Evolutionary conservation across 352 stramenopile genomes (phyloP).

Genomic region (Aphanomyces invadans): DNA sequence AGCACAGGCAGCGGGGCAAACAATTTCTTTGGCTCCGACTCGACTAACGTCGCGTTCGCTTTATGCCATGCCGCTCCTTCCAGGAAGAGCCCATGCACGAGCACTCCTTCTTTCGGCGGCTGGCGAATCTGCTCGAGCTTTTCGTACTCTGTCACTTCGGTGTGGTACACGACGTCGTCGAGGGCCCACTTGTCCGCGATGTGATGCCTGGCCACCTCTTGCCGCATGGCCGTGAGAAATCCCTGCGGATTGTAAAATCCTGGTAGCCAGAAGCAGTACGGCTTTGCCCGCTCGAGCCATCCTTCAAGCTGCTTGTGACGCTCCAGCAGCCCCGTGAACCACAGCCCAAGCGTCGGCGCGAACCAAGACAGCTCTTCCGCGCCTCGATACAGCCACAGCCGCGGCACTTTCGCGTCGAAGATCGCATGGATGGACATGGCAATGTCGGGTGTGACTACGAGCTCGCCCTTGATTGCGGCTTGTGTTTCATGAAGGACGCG

Average conservation of each 20-base stretch:
- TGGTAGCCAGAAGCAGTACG: conserved; percentile 64
- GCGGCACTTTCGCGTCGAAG: conserved; percentile 63
- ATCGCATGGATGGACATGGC: conserved; percentile 52
- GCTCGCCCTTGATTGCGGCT: conserved; percentile 50
- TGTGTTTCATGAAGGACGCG: conserved; percentile 45
- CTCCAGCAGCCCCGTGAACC: conserved; percentile 56
- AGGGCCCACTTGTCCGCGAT: conserved; percentile 66
- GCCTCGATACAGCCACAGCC: conserved; percentile 38
- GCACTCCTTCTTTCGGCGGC: conserved; percentile 55
- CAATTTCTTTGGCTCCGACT: conserved; percentile 68
- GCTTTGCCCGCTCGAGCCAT: conserved; percentile 57
- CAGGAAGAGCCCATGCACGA: conserved; percentile 63
- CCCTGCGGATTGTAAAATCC: conserved; percentile 70
- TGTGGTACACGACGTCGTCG: conserved; percentile 73
- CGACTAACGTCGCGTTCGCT: conserved; percentile 57
- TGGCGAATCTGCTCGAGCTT: conserved; percentile 70
- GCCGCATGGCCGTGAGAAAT: conserved; percentile 67
- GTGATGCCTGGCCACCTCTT: conserved; percentile 64
- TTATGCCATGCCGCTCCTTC: conserved; percentile 71
- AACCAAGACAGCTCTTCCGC: conserved; percentile 69
- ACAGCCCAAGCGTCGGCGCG: conserved; percentile 52
- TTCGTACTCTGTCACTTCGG: conserved; percentile 76
- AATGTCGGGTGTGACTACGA: conserved; percentile 44
- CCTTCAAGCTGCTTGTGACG: conserved; percentile 45
- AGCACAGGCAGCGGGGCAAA: conserved; percentile 65